These are phyloP conservation scores for Acanthamoeba rhysodes DNA, from an alignment of 208 protist species.

Conservation along the genomic window DNA sequence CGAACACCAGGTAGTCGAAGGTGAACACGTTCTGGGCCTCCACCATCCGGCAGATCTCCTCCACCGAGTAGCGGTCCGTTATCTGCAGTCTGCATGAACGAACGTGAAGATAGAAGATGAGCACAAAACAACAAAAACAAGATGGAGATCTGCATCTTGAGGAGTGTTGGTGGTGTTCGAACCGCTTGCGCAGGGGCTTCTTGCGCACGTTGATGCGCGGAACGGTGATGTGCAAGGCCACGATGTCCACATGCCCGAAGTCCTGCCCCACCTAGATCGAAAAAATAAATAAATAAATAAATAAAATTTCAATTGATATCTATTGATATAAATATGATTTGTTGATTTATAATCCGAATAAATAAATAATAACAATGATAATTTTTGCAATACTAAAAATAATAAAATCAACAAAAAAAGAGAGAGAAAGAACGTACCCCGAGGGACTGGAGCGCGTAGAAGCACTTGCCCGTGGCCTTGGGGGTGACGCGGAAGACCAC, in stretches of 20 bases:
- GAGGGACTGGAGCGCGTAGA: neutral
- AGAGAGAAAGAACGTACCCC: neutral
- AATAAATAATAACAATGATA: no score
- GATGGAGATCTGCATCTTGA: no score
- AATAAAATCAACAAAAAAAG: no score
- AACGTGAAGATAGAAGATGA: no score
- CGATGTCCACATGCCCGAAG: slow-evolving; percentile 36
- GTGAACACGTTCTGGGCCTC: slow-evolving; percentile 31
- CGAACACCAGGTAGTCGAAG: slow-evolving; percentile 72
- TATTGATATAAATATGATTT: no score
- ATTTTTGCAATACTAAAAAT: no score
- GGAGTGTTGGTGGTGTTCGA: neutral
- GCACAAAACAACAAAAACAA: no score
- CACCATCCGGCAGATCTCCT: neutral
- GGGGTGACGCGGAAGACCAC: slow-evolving; percentile 35
- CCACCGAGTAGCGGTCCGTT: neutral
- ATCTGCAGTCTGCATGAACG: neutral
- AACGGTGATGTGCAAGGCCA: slow-evolving; percentile 37
- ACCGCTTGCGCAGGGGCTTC: slow-evolving; percentile 21
- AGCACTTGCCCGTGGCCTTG: slow-evolving; percentile 19
- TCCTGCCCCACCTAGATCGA: slow-evolving; percentile 51
- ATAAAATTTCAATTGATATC: no score
- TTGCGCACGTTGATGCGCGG: slow-evolving; percentile 38
- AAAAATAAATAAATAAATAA: no score
- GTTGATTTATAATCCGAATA: no score